These are phyloP conservation scores for Collybia sordida DNA, from an alignment of 768 basidiomycete species.

Conservation along the genomic window DNA sequence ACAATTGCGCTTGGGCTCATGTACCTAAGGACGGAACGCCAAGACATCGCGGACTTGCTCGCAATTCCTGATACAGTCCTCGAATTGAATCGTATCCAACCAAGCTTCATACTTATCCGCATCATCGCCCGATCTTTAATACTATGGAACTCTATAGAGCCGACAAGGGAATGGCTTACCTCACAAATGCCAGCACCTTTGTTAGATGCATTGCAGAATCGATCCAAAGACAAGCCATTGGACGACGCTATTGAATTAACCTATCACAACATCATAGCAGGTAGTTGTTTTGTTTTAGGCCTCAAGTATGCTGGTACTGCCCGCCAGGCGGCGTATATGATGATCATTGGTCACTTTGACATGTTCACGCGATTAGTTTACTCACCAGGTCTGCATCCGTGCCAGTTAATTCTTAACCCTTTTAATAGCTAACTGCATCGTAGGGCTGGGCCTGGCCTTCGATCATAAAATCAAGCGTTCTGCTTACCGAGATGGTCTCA, in stretches of 20 bases:
- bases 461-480: slow-evolving; percentile 88
- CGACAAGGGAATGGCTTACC: slow-evolving; percentile 72
- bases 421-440: slow-evolving; percentile 4
- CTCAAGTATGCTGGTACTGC: slow-evolving; percentile 96
- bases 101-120: slow-evolving; percentile 82
- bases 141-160: slow-evolving; percentile 79
- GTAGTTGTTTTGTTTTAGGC: slow-evolving; percentile 88
- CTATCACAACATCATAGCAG: slow-evolving; percentile 88
- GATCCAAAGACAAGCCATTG: slow-evolving; percentile 45
- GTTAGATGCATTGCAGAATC: slow-evolving; percentile 54
- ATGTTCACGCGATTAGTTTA: slow-evolving; percentile 71
- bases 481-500: slow-evolving; percentile 84
- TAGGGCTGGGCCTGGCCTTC: slow-evolving; percentile 64
- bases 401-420: slow-evolving; percentile 1
- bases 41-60: slow-evolving; percentile 85
- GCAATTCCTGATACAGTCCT: slow-evolving; percentile 79
- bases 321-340: slow-evolving; percentile 80
- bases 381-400: slow-evolving; percentile 48
- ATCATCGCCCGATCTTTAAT: slow-evolving; percentile 78
- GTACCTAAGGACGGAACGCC: slow-evolving; percentile 84
- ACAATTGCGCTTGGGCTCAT: slow-evolving; percentile 88
- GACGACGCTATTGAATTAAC: slow-evolving; percentile 84
- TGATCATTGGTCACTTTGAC: slow-evolving; percentile 83
- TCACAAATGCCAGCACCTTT: slow-evolving; percentile 72
- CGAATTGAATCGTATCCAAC: slow-evolving; percentile 82